phyloP scores from a whole-genome alignment of 169 alveolate species.

The Cryptosporidium meleagridis region DNA sequence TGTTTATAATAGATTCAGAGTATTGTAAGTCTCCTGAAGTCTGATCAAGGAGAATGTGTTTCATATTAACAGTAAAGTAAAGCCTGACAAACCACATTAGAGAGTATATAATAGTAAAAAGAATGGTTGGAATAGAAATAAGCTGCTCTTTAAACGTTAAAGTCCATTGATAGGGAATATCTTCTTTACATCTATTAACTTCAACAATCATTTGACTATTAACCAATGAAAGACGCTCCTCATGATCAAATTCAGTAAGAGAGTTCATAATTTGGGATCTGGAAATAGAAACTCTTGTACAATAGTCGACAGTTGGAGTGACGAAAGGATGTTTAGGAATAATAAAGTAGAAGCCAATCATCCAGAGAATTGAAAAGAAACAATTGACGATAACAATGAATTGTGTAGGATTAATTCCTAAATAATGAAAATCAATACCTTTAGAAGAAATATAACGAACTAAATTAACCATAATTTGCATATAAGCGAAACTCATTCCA shows the following conservation, averaged over 20 bases:
- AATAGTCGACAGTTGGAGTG: slow-evolving; percentile 35
- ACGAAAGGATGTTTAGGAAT: slow-evolving; percentile 59
- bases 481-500: slow-evolving; percentile 58
- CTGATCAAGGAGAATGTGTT: slow-evolving; percentile 23
- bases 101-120: slow-evolving; percentile 50
- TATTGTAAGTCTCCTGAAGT: slow-evolving; percentile 34
- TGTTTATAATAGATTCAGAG: slow-evolving; percentile 27
- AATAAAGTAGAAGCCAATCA: slow-evolving; percentile 27
- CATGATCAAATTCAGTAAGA: slow-evolving; percentile 7
- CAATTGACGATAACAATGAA: slow-evolving; percentile 32
- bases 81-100: slow-evolving; percentile 58
- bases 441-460: slow-evolving; percentile 5
- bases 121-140: slow-evolving; percentile 28
- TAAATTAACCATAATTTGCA: slow-evolving; percentile 45
- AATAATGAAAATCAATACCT: neutral
- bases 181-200: slow-evolving; percentile 64
- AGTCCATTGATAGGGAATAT: slow-evolving; percentile 51
- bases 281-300: slow-evolving; percentile 53
- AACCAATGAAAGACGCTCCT: slow-evolving; percentile 16
- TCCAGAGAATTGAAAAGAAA: slow-evolving; percentile 25
- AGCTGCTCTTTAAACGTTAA: slow-evolving; percentile 44
- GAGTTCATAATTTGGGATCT: slow-evolving; percentile 23
- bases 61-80: slow-evolving; percentile 69
- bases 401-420: slow-evolving; percentile 25
- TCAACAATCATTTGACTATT: slow-evolving; percentile 22